Evolutionary conservation across 148 eudicot species (phyloP), one percentile per base, ranked within the genome.

Genomic region (Tetragonia tetragonoides): DNA sequence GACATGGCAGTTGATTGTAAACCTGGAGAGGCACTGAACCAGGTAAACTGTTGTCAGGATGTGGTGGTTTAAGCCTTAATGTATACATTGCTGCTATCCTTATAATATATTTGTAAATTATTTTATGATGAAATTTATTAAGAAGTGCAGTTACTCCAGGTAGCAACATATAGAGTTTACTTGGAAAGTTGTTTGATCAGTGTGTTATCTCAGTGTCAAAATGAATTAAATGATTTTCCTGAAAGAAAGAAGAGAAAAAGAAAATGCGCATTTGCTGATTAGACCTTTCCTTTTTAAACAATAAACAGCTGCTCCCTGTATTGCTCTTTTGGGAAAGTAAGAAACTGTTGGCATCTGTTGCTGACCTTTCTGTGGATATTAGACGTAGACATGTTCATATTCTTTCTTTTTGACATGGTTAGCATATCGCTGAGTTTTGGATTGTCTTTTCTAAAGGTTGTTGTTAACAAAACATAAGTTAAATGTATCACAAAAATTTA

Each of bases 1-100:
- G 97, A 96, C 86, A 96, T 96, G 99, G 86, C 98, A 66, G 98
- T 96, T 70, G 99, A 96, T 84, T 93, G 91, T 78, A 96, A 86
- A 81, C 95, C 99, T 46, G 99, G 99, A 8, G 99, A 96, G 84
- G 91, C 91, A 73, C 75, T 89, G 73, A 96, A 96, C 87, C 99
- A 96, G 98, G 99, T 93, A 87, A 3, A 37, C 63, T 62, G 40
- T 3, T 46, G 62, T 41, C 11, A 39, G 23, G 34, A 66, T 41
- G 78, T 11, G 3, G 18, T 23, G 5, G n/a, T 28, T 28, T 28
- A 28, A 28, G 34, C 34, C 34, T 28, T 28, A 28, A 28, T 28
- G 34, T 28, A 28, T 28, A 28, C 17, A n/a, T 66, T 3, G 21
- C 76, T 65, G 34, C 24, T 80, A 2, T 60, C 41, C 4, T 15